Percentiles rank a stretch among this genome's conserved stretches.
Evolutionary conservation across 1,284 basidiomycete species (phyloP).

Genomic region (Boletus sp.): DNA sequence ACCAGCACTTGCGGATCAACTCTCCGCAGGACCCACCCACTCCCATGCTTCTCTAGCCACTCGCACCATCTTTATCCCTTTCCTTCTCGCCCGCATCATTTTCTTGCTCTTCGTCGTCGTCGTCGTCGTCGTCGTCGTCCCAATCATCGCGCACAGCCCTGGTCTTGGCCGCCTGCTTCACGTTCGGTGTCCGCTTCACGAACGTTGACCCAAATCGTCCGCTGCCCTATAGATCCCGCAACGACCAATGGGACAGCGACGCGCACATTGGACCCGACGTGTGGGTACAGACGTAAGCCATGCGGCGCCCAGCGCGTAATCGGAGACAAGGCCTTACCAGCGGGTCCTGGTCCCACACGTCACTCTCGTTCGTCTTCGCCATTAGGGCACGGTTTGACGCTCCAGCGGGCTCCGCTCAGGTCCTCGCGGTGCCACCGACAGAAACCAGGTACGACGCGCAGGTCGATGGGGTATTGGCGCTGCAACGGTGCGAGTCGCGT

Average conservation of each 20-base stretch:
- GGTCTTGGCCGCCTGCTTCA: constrained; percentile 1
- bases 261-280: neutral
- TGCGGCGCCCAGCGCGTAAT: neutral
- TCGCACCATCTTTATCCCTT: no score
- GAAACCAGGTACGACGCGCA: neutral
- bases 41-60: no score
- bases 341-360: constrained; percentile 20
- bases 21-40: no score
- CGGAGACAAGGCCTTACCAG: constrained; percentile 10
- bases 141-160: constrained; percentile 40
- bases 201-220: constrained; percentile 4
- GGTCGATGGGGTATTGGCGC: constrained; percentile 7
- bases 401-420: neutral
- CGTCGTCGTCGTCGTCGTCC: constrained; percentile 40
- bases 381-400: constrained; percentile 12
- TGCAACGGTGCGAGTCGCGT: neutral
- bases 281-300: constrained; percentile 13
- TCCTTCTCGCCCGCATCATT: neutral
- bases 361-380: constrained; percentile 10
- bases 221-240: constrained; percentile 5
- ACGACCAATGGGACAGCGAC: neutral
- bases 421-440: constrained; percentile 1
- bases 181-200: constrained; percentile 1
- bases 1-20: no score
- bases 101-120: constrained; percentile 2